phyloP scores from a whole-genome alignment of 495 filamentous ascomycete genomes.

The Trichoderma asperelloides region DNA sequence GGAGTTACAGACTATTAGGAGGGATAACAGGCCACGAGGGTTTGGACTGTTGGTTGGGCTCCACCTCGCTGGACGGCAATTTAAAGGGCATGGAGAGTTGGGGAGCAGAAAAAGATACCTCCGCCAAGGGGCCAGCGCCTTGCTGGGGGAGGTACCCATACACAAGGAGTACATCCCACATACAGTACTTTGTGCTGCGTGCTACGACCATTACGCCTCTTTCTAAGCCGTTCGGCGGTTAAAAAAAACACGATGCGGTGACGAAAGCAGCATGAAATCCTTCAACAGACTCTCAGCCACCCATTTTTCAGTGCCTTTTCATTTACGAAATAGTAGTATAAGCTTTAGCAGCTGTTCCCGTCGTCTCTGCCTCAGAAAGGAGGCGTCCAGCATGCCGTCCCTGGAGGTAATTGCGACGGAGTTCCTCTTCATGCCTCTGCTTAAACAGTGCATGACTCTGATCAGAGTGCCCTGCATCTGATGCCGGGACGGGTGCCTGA shows the following conservation, averaged over 20 bases:
- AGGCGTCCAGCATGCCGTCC: too few species aligned
- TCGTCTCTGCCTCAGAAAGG: neutral
- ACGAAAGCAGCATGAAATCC: neutral
- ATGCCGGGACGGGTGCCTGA: neutral
- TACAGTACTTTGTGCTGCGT: neutral
- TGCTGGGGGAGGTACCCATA: neutral
- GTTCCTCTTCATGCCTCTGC: neutral
- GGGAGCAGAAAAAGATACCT: neutral
- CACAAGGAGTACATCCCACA: neutral
- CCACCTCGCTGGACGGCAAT: neutral
- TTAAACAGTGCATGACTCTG: conserved; percentile 7
- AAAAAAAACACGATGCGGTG: neutral
- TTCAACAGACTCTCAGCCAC: neutral
- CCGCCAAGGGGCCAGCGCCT: neutral
- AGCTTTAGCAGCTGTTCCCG: neutral
- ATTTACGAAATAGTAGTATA: neutral
- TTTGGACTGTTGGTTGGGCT: neutral
- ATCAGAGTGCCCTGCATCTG: neutral
- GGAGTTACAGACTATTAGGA: neutral
- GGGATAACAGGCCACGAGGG: conserved; percentile 5
- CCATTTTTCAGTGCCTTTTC: neutral
- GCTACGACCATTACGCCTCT: neutral
- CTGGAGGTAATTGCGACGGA: neutral
- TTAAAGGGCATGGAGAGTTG: neutral
- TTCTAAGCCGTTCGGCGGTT: neutral